These are phyloP conservation scores for Ensete ventricosum DNA, from an alignment of 176 grass and related monocot genomes.

Conservation along the genomic window DNA sequence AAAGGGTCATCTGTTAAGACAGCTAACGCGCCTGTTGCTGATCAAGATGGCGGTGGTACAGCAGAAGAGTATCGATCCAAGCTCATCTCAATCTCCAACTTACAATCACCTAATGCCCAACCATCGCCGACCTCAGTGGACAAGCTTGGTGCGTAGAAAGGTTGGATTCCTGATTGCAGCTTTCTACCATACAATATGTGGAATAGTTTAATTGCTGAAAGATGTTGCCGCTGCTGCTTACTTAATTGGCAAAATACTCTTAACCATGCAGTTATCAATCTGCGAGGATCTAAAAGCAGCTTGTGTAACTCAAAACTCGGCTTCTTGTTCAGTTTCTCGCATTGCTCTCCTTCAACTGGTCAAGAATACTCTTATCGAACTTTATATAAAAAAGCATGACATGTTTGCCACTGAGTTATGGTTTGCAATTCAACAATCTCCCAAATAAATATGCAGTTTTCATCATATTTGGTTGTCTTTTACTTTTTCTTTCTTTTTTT, in stretches of 20 bases:
- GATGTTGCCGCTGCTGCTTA: neutral
- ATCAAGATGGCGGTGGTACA: neutral
- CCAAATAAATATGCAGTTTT: no score
- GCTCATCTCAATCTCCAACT: conserved; percentile 7
- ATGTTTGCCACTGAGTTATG: no score
- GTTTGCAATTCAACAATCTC: no score
- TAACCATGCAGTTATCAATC: neutral
- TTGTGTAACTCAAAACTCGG: neutral
- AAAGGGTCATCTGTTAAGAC: neutral
- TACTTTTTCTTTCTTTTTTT: no score
- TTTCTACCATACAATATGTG: neutral
- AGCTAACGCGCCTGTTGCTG: neutral
- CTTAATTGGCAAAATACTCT: neutral
- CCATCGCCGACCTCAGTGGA: neutral
- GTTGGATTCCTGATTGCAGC: neutral
- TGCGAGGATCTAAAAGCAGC: neutral
- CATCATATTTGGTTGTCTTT: no score
- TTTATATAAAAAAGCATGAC: no score
- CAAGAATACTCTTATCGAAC: no score
- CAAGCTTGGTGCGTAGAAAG: neutral
- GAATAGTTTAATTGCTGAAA: neutral
- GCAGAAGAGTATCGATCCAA: neutral
- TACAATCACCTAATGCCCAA: neutral
- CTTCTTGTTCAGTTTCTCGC: neutral
- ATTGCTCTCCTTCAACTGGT: no score